Evolutionary conservation across 1,139 yeast genomes (phyloP), one percentile per base, ranked within the genome.

Genomic region (Blastobotrys illinoisensis): DNA sequence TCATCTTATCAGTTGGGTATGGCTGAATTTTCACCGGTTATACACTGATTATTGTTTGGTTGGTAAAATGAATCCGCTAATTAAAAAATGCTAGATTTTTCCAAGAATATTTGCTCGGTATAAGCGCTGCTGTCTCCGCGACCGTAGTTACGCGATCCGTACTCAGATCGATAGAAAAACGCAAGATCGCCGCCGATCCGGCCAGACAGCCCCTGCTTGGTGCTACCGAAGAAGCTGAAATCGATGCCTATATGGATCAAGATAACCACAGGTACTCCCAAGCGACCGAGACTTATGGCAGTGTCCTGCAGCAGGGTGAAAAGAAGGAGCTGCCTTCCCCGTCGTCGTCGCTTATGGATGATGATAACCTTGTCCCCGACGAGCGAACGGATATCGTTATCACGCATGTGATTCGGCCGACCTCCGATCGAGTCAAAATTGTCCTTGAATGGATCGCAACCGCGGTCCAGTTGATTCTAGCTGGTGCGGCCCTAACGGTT

Each of bases 401-500:
- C 21, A 64, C 65, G 20, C 62, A 66, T 1, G 64, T 66, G 3
- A 60, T 59, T 11, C 54, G 68, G n/a, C 62, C 68, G 2, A 61
- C 65, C 16, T 36, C 59, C 0, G 69, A 67, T 21, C 56, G 67
- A 24, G 48, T 64, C 45, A 55, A 66, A 16, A 60, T 67, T 5
- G 64, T 64, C 19, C 26, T 59, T 9, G 70, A 67, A 48, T 58
- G 63, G 18, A 26, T 64, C 16, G 54, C 59, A 36, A 63, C 79
- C 3, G 60, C 72, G 5, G 68, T 76, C 4, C 77, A 77, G 50
- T 44, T 78, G 0, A 54, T 70, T 0, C 50, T 63, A 16, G 49
- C 60, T 1, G 26, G 36, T 9, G 59, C 75, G 52, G 67, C 85
- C 55, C 50, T 73, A 48, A 58, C 74, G 53, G 64, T 76, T 52